Percentiles rank a stretch among this genome's conserved stretches.
Evolutionary conservation across 371 early-diverging fungal species (phyloP).

Genomic region (Synchytrium microbalum): DNA sequence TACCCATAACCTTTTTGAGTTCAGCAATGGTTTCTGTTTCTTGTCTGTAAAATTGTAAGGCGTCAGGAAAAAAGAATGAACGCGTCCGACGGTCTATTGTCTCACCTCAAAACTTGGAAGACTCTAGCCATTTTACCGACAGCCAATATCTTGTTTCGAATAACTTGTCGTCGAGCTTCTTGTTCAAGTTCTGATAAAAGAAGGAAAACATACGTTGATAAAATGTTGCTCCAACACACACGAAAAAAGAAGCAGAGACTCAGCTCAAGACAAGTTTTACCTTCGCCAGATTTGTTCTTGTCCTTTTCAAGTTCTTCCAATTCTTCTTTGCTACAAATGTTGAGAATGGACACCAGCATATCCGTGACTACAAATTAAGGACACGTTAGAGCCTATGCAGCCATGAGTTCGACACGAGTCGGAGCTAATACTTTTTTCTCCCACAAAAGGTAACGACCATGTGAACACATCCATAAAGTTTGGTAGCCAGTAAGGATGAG

Average conservation of each 20-base stretch:
- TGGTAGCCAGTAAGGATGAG: conserved; percentile 89
- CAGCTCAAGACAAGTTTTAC: conserved; percentile 1
- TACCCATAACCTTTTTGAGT: conserved; percentile 70
- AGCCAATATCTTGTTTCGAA: conserved; percentile 76
- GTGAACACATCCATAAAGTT: conserved; percentile 91
- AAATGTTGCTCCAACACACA: too few species aligned
- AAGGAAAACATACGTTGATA: conserved; percentile 1
- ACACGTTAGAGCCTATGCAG: background rate
- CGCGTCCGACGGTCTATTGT: background rate
- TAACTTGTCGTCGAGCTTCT: conserved; percentile 44
- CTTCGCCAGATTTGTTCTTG: conserved; percentile 4
- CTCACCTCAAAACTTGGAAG: conserved; percentile 63
- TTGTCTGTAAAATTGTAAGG: conserved; percentile 24
- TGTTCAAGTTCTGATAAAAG: conserved; percentile 1
- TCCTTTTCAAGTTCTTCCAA: conserved; percentile 14
- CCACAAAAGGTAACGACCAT: conserved; percentile 91
- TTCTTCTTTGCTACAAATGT: conserved; percentile 62
- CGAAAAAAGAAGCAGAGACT: background rate
- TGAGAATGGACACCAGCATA: conserved; percentile 78
- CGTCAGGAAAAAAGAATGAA: conserved; percentile 6
- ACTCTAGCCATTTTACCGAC: conserved; percentile 77
- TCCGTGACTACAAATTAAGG: conserved; percentile 44
- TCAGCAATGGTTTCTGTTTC: conserved; percentile 75
- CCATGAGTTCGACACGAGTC: background rate
- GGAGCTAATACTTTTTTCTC: conserved; percentile 66